A percentile compares a stretch with the other conserved stretches of the same genome.
Conservation (phyloP, 306 rosid species). For the Vigna reflexopilosa region DNA sequence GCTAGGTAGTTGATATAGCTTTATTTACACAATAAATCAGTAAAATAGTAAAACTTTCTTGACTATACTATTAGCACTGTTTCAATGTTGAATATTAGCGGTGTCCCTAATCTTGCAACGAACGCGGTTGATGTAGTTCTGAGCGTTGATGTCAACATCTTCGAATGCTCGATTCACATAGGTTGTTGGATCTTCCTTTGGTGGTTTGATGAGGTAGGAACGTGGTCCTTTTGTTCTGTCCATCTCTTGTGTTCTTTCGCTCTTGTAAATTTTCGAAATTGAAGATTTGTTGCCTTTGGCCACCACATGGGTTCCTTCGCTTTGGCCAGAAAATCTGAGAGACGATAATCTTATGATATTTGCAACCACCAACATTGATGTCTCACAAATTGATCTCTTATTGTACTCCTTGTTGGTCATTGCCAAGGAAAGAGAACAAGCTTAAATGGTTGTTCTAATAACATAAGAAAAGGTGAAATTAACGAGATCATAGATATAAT, state of each 20-base stretch:
- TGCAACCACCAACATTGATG: conserved; percentile 54
- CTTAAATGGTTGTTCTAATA: too few species aligned
- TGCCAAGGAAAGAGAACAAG: neutral
- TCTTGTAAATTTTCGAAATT: neutral
- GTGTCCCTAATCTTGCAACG: conserved; percentile 2
- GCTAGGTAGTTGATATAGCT: too few species aligned
- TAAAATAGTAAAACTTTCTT: neutral
- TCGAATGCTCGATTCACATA: neutral
- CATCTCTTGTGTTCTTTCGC: conserved; percentile 38
- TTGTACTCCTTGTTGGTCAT: conserved; percentile 14
- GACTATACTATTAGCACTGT: neutral
- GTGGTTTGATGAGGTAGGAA: conserved; percentile 32
- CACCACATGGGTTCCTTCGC: too few species aligned
- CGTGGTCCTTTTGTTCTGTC: conserved; percentile 33
- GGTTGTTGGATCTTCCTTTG: conserved; percentile 30
- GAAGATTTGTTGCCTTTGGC: too few species aligned
- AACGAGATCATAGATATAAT: neutral
- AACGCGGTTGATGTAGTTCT: conserved; percentile 24
- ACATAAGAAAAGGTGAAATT: neutral
- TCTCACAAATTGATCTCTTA: conserved; percentile 35
- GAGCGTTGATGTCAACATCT: conserved; percentile 38
- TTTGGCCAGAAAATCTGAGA: conserved; percentile 23
- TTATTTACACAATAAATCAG: neutral
- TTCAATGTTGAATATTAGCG: conserved; percentile 5
- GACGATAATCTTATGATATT: conserved; percentile 62